phyloP scores from a whole-genome alignment of 1,284 basidiomycete species.

The Porogramme epimiltina region DNA sequence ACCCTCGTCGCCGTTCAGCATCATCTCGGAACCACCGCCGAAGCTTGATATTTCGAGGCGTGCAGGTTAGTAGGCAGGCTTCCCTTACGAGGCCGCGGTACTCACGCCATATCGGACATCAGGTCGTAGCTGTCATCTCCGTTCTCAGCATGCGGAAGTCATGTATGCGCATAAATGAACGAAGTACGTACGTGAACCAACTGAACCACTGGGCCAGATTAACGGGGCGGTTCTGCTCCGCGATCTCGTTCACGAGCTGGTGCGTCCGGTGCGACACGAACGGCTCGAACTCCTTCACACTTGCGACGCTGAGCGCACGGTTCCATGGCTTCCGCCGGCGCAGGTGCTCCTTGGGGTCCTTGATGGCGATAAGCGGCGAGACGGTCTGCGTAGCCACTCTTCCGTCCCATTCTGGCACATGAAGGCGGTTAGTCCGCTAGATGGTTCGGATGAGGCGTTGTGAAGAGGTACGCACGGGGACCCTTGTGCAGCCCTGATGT shows the following conservation, averaged over 20 bases:
- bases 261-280: constrained; percentile 23
- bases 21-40: constrained; percentile 30
- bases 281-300: constrained; percentile 28
- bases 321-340: constrained; percentile 32
- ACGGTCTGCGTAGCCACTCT: constrained; percentile 20
- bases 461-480: constrained; percentile 42
- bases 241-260: constrained; percentile 27
- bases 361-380: constrained; percentile 21
- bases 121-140: constrained; percentile 24
- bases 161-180: not conserved
- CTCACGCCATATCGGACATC: constrained; percentile 35
- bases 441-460: not conserved
- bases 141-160: constrained; percentile 11
- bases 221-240: constrained; percentile 14
- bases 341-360: constrained; percentile 25
- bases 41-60: constrained; percentile 18
- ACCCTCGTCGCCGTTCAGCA: constrained; percentile 28
- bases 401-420: constrained; percentile 18
- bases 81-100: not conserved
- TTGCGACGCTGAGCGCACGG: constrained; percentile 27
- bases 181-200: constrained; percentile 28
- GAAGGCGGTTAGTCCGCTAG: constrained; percentile 6
- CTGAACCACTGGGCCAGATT: constrained; percentile 28
- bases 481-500: constrained; percentile 51
- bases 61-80: not conserved